phyloP scores from a whole-genome alignment of 768 basidiomycete genomes.

The Tylopilus vinaceipallidus region DNA sequence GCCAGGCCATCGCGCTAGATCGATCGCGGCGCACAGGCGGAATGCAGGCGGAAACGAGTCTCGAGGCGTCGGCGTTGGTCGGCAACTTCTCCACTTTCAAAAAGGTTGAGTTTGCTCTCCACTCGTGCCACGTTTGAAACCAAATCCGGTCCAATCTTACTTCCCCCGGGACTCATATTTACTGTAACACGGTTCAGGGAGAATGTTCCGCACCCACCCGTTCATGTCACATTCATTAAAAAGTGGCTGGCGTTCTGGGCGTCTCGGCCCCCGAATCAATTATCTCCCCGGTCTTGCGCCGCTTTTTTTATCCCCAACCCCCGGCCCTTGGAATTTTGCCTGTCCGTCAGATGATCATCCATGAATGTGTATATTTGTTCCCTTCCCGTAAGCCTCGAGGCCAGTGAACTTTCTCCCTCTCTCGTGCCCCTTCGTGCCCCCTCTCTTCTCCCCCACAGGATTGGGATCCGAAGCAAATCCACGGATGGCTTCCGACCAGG shows the following conservation, averaged over 20 bases:
- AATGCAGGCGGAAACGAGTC: slow-evolving; percentile 22
- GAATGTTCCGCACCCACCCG: slow-evolving; percentile 5
- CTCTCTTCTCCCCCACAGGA: slow-evolving; percentile 4
- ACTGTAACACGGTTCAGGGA: neutral
- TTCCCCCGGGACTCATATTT: slow-evolving; percentile 16
- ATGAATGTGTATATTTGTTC: slow-evolving; percentile 5
- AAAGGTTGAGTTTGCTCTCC: slow-evolving; percentile 15
- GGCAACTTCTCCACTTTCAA: slow-evolving; percentile 9
- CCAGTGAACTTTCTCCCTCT: neutral
- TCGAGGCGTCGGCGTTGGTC: slow-evolving; percentile 23
- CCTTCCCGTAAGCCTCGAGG: slow-evolving; percentile 21
- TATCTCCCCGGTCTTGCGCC: neutral
- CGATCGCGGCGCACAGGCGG: slow-evolving; percentile 14
- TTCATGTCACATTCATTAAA: slow-evolving; percentile 9
- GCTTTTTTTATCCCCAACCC: neutral
- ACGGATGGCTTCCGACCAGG: slow-evolving; percentile 4
- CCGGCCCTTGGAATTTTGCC: slow-evolving; percentile 2
- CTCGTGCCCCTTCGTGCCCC: slow-evolving; percentile 16
- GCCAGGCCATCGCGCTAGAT: slow-evolving; percentile 10
- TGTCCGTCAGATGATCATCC: slow-evolving; percentile 15
- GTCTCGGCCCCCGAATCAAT: slow-evolving; percentile 4
- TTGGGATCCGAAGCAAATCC: neutral
- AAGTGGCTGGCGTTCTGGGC: neutral
- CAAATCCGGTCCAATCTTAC: slow-evolving; percentile 6
- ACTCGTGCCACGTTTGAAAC: slow-evolving; percentile 12